Evolutionary conservation across 495 filamentous ascomycete species (phyloP), one percentile per base, ranked within the genome.

Genomic region (Elasticomyces elasticus): DNA sequence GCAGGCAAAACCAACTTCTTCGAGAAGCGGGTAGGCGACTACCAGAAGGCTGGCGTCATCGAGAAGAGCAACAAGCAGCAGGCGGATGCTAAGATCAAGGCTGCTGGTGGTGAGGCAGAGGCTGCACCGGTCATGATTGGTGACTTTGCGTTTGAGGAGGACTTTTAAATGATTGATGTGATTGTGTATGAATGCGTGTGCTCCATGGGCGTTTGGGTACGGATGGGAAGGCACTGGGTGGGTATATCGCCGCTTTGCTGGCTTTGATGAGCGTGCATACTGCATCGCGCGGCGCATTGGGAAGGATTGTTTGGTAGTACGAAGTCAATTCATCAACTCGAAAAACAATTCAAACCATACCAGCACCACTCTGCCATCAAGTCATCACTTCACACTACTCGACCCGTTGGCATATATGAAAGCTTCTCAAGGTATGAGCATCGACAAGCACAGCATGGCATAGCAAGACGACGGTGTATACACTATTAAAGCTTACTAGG

Each of bases 1-100:
- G 87, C 89, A 25, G 92, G 92, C 72, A 98, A 98, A 84, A 98
- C 92, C 70, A 98, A 98, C 79, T 98, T 98, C 86, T 98, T 98
- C 71, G 92, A 98, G 83, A 98, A 98, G 86, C 86, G 92, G 56
- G 92, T 98, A 37, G 94, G 86, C 71, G 92, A 98, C 67, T 98
- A 98, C 80, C 92, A 98, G 74, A 98, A 98, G 78, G 89, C 94
- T 43, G 92, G 94, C 73, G 92, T 98, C 65, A 97, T 98, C 89
- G 84, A 82, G 59, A 86, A 84, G 74, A 88, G 86, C 66, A 87
- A 89, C 72, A 92, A 95, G 81, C 68, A 71, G 30, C 68, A 71
- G 26, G 63, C 71, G n/a, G 67, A 71, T 26, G 63, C 71, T n/a
- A 33, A 49, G 24, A 33, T 15, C 25, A 74, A 75, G 27, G 72